Conservation (phyloP, 306 rosid genomes). For the Rosa chinensis region DNA sequence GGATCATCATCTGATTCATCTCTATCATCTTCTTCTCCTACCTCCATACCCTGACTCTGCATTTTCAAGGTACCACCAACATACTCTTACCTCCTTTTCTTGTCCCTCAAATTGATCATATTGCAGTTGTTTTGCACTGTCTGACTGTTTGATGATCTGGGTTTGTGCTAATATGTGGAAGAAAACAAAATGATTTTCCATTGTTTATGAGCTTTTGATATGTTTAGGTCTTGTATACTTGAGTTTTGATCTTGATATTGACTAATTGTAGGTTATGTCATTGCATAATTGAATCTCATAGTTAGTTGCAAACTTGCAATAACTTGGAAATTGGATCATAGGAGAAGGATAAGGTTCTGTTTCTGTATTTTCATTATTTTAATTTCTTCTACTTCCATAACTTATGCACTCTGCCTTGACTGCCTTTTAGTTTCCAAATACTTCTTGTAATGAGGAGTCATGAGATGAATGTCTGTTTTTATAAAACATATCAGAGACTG, state of each 20-base stretch:
- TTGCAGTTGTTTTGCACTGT: background rate
- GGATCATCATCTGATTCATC: background rate
- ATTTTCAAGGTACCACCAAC: background rate
- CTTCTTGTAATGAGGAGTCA: background rate
- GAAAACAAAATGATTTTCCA: background rate
- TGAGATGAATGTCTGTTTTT: background rate
- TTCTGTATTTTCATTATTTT: background rate
- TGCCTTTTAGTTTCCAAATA: background rate
- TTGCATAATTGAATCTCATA: background rate
- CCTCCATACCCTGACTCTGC: background rate
- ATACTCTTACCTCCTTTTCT: background rate
- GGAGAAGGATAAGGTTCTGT: background rate
- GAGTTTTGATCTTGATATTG: background rate
- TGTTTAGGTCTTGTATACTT: background rate
- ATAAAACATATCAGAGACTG: background rate
- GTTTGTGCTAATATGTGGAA: background rate
- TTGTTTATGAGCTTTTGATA: background rate
- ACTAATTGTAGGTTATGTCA: background rate
- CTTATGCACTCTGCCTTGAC: background rate
- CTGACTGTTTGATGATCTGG: background rate
- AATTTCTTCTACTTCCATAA: background rate
- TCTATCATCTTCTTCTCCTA: background rate
- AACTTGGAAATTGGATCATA: background rate
- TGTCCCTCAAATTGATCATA: background rate
- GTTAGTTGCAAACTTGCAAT: background rate